Conservation (phyloP, 306 rosid species). For the Dryas alaskensis region DNA sequence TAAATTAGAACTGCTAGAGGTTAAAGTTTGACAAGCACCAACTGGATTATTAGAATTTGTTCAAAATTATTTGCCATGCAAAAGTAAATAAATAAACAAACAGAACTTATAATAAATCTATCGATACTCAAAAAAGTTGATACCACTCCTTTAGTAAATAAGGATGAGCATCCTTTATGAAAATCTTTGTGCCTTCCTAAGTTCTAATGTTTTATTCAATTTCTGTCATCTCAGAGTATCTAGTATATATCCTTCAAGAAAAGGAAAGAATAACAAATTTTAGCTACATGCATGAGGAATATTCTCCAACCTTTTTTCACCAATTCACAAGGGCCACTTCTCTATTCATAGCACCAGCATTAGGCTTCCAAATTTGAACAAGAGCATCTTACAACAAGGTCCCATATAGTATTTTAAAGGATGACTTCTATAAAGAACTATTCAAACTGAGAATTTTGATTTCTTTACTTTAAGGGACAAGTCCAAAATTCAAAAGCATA, state of each 20-base stretch:
- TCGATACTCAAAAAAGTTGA: neutral
- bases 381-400: conserved; percentile 26
- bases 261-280: conserved; percentile 1
- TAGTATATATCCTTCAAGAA: neutral
- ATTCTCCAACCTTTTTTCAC: conserved; percentile 8
- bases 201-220: conserved; percentile 14
- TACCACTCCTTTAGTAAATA: neutral
- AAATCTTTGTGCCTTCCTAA: neutral
- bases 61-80: neutral
- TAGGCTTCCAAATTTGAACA: conserved; percentile 22
- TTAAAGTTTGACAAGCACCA: neutral
- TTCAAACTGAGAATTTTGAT: neutral
- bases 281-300: conserved; percentile 19
- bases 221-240: conserved; percentile 9
- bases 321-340: conserved; percentile 24
- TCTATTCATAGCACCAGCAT: conserved; percentile 22
- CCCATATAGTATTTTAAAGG: conserved; percentile 9
- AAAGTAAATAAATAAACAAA: neutral
- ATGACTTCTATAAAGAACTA: conserved; percentile 6
- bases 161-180: conserved; percentile 1
- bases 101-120: neutral
- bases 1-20: neutral
- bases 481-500: conserved; percentile 1
- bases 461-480: neutral
- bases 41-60: neutral